Evolutionary conservation across 768 basidiomycete genomes (phyloP).

Genomic region (Auriscalpium vulgare): DNA sequence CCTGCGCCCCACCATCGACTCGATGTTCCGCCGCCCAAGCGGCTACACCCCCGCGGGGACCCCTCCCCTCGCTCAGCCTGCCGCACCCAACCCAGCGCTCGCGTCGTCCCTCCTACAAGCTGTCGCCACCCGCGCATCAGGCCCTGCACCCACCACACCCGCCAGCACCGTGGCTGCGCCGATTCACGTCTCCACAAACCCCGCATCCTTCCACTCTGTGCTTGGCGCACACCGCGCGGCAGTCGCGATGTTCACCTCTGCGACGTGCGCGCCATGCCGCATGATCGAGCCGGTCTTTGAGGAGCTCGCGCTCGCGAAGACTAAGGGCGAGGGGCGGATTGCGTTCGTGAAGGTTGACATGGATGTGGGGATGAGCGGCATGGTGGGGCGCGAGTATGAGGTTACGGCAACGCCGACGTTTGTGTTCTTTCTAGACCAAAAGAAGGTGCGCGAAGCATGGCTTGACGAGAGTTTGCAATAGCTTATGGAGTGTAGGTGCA

Average conservation of each 20-base stretch:
- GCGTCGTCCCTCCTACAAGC: slow-evolving; percentile 49
- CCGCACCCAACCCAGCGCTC: slow-evolving; percentile 30
- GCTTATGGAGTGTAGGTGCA: slow-evolving; percentile 35
- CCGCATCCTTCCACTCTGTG: slow-evolving; percentile 60
- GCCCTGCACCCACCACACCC: slow-evolving; percentile 23
- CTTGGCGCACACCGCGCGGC: slow-evolving; percentile 62
- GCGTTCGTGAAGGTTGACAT: slow-evolving; percentile 85
- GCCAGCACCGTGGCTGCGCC: slow-evolving; percentile 50
- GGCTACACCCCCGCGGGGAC: slow-evolving; percentile 28
- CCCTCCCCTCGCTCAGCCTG: slow-evolving; percentile 24
- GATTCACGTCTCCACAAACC: slow-evolving; percentile 67
- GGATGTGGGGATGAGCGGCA: slow-evolving; percentile 52
- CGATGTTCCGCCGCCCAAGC: slow-evolving; percentile 67
- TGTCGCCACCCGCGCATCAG: slow-evolving; percentile 43
- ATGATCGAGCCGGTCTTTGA: slow-evolving; percentile 84
- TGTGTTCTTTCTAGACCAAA: slow-evolving; percentile 74
- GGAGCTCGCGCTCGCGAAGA: slow-evolving; percentile 59
- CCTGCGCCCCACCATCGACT: slow-evolving; percentile 84
- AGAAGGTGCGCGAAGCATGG: slow-evolving; percentile 40
- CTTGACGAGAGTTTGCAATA: neutral
- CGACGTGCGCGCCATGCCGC: slow-evolving; percentile 70
- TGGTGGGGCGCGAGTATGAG: slow-evolving; percentile 53
- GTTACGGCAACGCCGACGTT: slow-evolving; percentile 84
- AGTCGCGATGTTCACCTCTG: slow-evolving; percentile 75
- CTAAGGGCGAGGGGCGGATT: slow-evolving; percentile 34